phyloP scores from a whole-genome alignment of 208 protist species.

The Trypanosoma melophagium region DNA sequence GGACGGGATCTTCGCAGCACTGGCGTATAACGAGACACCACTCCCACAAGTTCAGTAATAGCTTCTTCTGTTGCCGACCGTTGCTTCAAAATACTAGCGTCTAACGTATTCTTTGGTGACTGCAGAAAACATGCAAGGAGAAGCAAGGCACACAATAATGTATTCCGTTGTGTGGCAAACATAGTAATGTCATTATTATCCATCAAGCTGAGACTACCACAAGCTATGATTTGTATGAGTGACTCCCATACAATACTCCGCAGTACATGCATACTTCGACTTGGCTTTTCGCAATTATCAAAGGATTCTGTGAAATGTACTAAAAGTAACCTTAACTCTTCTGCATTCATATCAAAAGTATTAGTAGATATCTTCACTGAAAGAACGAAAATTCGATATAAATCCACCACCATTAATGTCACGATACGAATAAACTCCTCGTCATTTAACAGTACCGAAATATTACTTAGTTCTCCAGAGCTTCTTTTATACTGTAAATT shows the following conservation, averaged over 20 bases:
- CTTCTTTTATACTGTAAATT: not conserved
- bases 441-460: not conserved
- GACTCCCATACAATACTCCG: conserved; percentile 22
- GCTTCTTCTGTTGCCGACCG: not conserved
- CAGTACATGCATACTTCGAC: not conserved
- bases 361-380: not conserved
- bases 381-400: conserved; percentile 9
- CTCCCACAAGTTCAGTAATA: conserved; percentile 9
- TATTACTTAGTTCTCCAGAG: not conserved
- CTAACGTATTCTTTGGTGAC: not conserved
- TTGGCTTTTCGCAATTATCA: not conserved
- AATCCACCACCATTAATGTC: conserved; percentile 13
- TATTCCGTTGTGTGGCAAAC: conserved; percentile 12
- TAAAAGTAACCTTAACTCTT: conserved; percentile 8
- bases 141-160: conserved; percentile 23
- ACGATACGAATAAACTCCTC: conserved; percentile 4
- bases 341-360: conserved; percentile 5
- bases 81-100: not conserved
- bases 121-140: conserved; percentile 26
- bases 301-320: conserved; percentile 6
- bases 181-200: not conserved
- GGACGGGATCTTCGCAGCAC: conserved; percentile 17
- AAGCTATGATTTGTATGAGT: conserved; percentile 16
- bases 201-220: not conserved
- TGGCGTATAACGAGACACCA: conserved; percentile 13